Conservation (phyloP, 2,329 filamentous ascomycete species). For the Ceratocystis lukuohia region DNA sequence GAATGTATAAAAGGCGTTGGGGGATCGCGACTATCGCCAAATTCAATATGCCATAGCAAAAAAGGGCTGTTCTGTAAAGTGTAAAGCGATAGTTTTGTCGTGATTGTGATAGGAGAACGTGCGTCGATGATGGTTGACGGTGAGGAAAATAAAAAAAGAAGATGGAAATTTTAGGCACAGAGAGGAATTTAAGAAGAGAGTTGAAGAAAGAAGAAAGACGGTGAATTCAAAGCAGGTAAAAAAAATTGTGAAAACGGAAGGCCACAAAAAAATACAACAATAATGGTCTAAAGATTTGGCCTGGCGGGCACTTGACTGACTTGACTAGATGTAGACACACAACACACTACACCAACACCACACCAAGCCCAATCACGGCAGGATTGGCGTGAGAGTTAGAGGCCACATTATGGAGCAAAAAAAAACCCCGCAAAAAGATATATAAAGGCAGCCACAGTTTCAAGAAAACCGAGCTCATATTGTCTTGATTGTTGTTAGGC, state of each 20-base stretch:
- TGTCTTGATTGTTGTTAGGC: too few species aligned
- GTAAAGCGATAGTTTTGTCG: neutral
- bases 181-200: slow-evolving; percentile 11
- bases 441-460: too few species aligned
- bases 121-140: neutral
- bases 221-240: neutral
- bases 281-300: neutral
- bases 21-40: neutral
- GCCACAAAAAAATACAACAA: slow-evolving; percentile 10
- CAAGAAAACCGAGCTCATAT: too few species aligned
- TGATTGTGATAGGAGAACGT: neutral
- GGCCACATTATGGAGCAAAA: neutral
- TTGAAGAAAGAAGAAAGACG: slow-evolving; percentile 1
- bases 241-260: slow-evolving; percentile 2
- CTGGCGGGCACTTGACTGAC: neutral
- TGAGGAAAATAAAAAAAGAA: neutral
- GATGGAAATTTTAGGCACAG: neutral
- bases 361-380: neutral
- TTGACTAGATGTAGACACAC: neutral
- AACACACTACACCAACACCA: neutral
- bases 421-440: too few species aligned
- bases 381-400: neutral
- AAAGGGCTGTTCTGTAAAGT: neutral
- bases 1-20: too few species aligned
- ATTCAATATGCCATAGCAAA: neutral